Evolutionary conservation across 2,329 filamentous ascomycete species (phyloP).

Genomic region (Colletotrichum australisinense): DNA sequence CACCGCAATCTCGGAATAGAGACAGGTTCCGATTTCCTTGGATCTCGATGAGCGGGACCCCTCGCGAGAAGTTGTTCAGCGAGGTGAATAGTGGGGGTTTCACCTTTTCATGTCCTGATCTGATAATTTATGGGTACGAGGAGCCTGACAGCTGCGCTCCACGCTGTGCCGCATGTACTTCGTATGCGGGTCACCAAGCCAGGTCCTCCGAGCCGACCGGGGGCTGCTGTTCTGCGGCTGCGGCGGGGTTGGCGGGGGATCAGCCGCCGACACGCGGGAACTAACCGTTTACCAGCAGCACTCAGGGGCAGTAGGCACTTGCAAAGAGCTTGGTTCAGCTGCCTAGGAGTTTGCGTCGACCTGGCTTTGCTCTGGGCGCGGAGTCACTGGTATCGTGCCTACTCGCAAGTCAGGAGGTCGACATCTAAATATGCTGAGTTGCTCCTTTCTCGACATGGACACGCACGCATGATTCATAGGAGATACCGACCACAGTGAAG

Average conservation of each 20-base stretch:
- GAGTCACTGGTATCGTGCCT: background rate
- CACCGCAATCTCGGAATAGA: background rate
- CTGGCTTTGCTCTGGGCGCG: background rate
- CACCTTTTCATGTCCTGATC: conserved; percentile 22
- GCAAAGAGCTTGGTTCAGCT: background rate
- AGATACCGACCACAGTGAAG: background rate
- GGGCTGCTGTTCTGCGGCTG: background rate
- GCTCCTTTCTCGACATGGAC: too few species aligned
- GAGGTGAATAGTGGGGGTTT: background rate
- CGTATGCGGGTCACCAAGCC: conserved; percentile 21
- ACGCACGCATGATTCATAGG: too few species aligned
- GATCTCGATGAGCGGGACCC: background rate
- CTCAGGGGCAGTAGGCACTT: background rate
- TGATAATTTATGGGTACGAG: background rate
- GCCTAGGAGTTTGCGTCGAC: background rate
- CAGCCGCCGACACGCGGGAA: conserved; percentile 16
- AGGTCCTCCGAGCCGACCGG: conserved; percentile 1
- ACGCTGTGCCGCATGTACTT: conserved; percentile 20
- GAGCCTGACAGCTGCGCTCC: conserved; percentile 8
- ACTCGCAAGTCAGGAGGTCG: background rate
- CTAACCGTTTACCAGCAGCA: conserved; percentile 3
- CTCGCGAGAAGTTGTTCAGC: background rate
- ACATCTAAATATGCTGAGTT: background rate
- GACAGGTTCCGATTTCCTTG: background rate
- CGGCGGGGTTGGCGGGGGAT: conserved; percentile 14